Base-by-base conservation (phyloP, 345 rosid genomes). In the Aethionema arabicum region DNA sequence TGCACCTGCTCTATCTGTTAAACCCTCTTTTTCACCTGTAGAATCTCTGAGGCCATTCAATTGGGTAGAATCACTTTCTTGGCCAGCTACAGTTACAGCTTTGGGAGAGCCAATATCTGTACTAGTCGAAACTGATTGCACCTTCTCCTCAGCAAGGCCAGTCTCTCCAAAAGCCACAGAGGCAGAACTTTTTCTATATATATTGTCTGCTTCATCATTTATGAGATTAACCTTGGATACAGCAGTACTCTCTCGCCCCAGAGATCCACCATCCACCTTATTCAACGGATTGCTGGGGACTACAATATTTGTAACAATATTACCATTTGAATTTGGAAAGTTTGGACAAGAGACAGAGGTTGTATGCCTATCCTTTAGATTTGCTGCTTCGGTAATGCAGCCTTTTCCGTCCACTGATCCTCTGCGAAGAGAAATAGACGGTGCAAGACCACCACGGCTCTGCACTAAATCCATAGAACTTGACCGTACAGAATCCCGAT, bases 401-500 rank as follows among this genome's bases (percentile, higher is more conserved):
- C 71, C 82, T 77, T 83, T 86, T 41, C 55, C 76, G 59, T 86
- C 89, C 75, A 75, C 82, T 60, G 83, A 69, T 27, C 71, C 81
- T 37, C 79, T 82, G 54, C 70, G 86, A 70, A 74, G 63, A 54
- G 84, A 76, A 55, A 81, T 47, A 59, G 83, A 77, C 8, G 86
- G 77, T 54, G 89, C 90, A 68, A 83, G 86, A 55, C 81, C 86
- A 69, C 82, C 86, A 73, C 83, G 90, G 74, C 74, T 75, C 66
- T 84, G 95, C 77, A 61, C 72, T 56, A 82, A 52, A 70, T 88
- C 99, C 32, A 77, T 76, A 38, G 96, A 86, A 77, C 86, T 80
- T 59, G 91, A 83, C 67, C 91, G 83, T 56, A 84, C 84, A 67
- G 82, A 80, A 74, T 91, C 98, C 65, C 93, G 90, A 64, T 80